phyloP scores from a whole-genome alignment of 345 rosid species.

The Gossypium ekmanianum region DNA sequence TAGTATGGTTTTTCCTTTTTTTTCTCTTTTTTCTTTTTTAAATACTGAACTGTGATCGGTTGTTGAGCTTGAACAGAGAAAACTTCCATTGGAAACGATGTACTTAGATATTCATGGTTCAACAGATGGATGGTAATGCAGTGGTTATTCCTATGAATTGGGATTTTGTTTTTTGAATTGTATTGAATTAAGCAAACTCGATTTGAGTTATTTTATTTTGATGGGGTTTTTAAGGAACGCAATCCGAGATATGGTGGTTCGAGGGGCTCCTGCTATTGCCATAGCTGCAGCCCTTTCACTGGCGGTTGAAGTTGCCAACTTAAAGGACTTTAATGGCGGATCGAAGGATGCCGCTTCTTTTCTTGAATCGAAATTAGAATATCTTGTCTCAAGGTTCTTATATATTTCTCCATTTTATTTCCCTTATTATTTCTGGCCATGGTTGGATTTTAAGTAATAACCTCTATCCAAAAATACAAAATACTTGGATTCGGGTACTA shows the following conservation, averaged over 20 bases:
- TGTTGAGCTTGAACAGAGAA: constrained; percentile 47
- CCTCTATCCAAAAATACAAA: neutral
- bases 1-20: neutral
- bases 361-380: constrained; percentile 53
- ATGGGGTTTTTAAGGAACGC: constrained; percentile 49
- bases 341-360: constrained; percentile 52
- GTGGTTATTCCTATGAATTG: neutral
- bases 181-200: neutral
- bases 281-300: constrained; percentile 89
- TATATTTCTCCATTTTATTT: neutral
- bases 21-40: neutral
- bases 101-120: constrained; percentile 60
- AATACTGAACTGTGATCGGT: neutral
- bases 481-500: neutral
- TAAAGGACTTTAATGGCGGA: constrained; percentile 51
- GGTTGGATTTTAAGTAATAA: neutral
- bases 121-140: constrained; percentile 73
- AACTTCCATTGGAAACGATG: constrained; percentile 70
- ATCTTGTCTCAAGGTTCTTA: constrained; percentile 69
- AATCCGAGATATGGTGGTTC: constrained; percentile 93
- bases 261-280: constrained; percentile 99
- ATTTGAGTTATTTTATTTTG: neutral
- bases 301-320: constrained; percentile 74
- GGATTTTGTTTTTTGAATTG: neutral
- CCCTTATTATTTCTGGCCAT: neutral